These are phyloP conservation scores for Triticum monococcum DNA, from an alignment of 176 grass and related monocot species.

Conservation along the genomic window DNA sequence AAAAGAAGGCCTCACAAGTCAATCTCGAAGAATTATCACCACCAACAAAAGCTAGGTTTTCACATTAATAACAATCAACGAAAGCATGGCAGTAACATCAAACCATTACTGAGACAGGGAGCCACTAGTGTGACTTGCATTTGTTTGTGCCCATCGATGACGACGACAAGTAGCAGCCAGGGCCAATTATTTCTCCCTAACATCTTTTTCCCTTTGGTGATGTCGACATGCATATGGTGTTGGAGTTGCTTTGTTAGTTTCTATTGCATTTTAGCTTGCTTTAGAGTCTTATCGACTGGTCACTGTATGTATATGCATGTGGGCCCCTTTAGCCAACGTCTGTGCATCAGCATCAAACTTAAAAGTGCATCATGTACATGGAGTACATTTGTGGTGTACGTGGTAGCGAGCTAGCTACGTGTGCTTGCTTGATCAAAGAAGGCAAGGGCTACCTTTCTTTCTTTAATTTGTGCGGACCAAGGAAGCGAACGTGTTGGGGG, in stretches of 20 bases:
- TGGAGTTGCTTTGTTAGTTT: neutral
- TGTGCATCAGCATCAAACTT: neutral
- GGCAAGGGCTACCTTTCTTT: neutral
- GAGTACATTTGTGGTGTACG: neutral
- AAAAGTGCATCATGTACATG: neutral
- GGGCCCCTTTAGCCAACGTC: neutral
- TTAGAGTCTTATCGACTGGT: neutral
- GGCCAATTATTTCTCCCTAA: neutral
- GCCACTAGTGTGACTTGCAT: neutral
- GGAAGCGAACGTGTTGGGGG: neutral
- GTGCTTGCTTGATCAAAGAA: constrained; percentile 5
- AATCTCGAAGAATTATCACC: neutral
- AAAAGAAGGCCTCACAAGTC: neutral
- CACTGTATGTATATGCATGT: neutral
- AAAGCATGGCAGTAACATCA: neutral
- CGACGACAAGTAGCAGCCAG: neutral
- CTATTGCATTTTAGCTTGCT: neutral
- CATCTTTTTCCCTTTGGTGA: neutral
- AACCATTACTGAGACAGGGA: neutral
- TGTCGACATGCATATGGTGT: neutral
- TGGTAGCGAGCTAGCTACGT: neutral
- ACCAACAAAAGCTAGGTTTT: neutral
- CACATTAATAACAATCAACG: neutral
- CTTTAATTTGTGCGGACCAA: neutral
- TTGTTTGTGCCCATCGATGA: neutral